These are phyloP conservation scores for Paspalum notatum DNA, from an alignment of 176 grass and related monocot genomes.

Conservation along the genomic window DNA sequence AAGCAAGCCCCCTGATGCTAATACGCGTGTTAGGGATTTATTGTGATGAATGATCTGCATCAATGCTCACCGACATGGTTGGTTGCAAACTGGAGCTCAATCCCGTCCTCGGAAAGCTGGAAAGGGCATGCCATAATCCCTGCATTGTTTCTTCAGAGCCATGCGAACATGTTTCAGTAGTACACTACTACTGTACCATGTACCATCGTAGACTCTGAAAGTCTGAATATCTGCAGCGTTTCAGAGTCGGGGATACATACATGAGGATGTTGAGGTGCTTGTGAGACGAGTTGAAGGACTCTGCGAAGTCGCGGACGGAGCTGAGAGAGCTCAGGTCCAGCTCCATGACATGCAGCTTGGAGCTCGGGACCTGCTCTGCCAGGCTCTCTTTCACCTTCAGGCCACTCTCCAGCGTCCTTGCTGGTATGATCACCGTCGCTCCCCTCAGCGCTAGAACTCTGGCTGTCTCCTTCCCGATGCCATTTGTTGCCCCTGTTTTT, in stretches of 20 bases:
- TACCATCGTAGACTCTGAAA: neutral
- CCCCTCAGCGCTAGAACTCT: conserved; percentile 80
- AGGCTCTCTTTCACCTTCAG: conserved; percentile 73
- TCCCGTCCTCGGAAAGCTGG: conserved; percentile 68
- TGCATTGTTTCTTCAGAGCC: conserved; percentile 82
- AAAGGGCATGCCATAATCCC: conserved; percentile 89
- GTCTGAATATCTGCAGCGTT: neutral
- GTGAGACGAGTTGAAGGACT: conserved; percentile 60
- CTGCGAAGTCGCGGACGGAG: conserved; percentile 58
- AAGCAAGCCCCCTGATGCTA: conserved; percentile 7
- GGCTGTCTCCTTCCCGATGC: conserved; percentile 85
- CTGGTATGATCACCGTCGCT: conserved; percentile 76
- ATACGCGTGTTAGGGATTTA: neutral
- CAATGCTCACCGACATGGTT: conserved; percentile 68
- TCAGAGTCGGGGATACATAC: conserved; percentile 45
- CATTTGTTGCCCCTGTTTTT: conserved; percentile 78
- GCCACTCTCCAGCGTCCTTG: conserved; percentile 67
- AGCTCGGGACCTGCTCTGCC: conserved; percentile 52
- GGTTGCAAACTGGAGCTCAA: conserved; percentile 83
- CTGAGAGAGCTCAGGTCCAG: conserved; percentile 79
- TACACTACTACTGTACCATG: neutral
- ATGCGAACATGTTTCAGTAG: neutral
- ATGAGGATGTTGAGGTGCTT: conserved; percentile 77
- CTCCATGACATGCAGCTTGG: conserved; percentile 79
- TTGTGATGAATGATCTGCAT: neutral